phyloP scores from a whole-genome alignment of 116 monocot genomes.

The Dioscorea cayenensis region DNA sequence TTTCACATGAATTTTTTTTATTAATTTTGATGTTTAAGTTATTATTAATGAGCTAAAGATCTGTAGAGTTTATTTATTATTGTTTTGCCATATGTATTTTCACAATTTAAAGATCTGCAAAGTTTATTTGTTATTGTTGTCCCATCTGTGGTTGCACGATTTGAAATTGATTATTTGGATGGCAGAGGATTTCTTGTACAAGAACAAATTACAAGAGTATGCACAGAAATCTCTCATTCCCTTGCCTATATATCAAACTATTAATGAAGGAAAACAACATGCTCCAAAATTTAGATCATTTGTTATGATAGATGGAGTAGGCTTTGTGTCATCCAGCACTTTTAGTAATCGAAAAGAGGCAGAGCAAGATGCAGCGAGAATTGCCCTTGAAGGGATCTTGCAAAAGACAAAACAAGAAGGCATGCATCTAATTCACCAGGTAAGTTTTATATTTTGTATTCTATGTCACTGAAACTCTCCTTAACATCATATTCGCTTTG shows the following conservation, averaged over 20 bases:
- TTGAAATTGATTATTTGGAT: constrained; percentile 2
- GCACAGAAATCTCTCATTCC: constrained; percentile 26
- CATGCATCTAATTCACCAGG: constrained; percentile 14
- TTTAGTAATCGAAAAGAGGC: constrained; percentile 52
- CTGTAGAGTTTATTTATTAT: no score
- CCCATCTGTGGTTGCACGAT: not conserved
- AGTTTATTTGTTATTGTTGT: not conserved
- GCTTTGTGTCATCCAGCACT: constrained; percentile 26
- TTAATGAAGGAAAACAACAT: constrained; percentile 42
- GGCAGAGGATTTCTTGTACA: constrained; percentile 18
- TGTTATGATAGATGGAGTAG: constrained; percentile 39
- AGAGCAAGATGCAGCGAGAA: constrained; percentile 56
- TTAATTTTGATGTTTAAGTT: no score
- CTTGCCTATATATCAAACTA: constrained; percentile 42
- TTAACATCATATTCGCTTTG: not conserved
- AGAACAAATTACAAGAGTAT: constrained; percentile 52
- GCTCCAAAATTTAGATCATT: constrained; percentile 38
- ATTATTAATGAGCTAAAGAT: no score
- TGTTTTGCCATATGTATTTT: no score
- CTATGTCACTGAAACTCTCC: not conserved
- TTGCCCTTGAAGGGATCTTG: constrained; percentile 42
- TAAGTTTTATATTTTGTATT: constrained; percentile 4
- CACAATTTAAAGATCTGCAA: no score
- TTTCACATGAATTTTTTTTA: no score
- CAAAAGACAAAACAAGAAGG: constrained; percentile 14